These are phyloP conservation scores for Cephaloascus fragrans DNA, from an alignment of 805 yeast genomes.

Conservation along the genomic window DNA sequence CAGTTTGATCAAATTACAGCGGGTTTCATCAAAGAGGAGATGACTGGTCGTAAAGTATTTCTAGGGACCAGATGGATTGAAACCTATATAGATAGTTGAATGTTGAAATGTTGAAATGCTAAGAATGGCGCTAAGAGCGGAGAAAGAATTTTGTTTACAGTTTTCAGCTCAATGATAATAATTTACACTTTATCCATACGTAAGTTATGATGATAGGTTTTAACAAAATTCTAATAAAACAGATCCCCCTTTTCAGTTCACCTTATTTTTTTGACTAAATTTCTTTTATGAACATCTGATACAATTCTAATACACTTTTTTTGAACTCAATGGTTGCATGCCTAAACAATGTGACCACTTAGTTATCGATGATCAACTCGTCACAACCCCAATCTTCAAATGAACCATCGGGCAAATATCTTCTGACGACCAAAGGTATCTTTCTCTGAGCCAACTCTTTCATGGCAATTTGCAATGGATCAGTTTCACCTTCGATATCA, in stretches of 20 bases:
- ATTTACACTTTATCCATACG: too few relatives aligned
- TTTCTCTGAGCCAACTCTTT: slow-evolving; percentile 92
- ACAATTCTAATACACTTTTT: too few relatives aligned
- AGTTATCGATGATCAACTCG: slow-evolving; percentile 84
- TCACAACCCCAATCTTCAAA: slow-evolving; percentile 99
- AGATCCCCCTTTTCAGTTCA: too few relatives aligned
- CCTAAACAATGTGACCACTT: too few relatives aligned
- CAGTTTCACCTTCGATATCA: slow-evolving; percentile 98
- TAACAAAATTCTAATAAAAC: too few relatives aligned
- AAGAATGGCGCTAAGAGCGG: too few relatives aligned
- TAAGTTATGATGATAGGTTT: too few relatives aligned
- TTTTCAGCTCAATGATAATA: too few relatives aligned
- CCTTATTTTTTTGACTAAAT: too few relatives aligned
- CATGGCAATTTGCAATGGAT: slow-evolving; percentile 95
- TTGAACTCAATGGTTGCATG: too few relatives aligned
- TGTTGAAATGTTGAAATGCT: not conserved
- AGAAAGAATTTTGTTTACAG: too few relatives aligned
- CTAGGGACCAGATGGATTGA: slow-evolving; percentile 55
- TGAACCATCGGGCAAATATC: slow-evolving; percentile 94
- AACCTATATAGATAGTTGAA: slow-evolving; percentile 28
- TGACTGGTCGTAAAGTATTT: slow-evolving; percentile 51
- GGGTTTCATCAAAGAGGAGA: slow-evolving; percentile 45
- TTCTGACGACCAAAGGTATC: slow-evolving; percentile 89
- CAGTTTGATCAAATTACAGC: slow-evolving; percentile 43
- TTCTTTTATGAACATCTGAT: too few relatives aligned